A percentile compares a stretch with the other conserved stretches of the same genome.
phyloP scores from a whole-genome alignment of 208 protist genomes.

The Trypanosomatidae sp. region DNA sequence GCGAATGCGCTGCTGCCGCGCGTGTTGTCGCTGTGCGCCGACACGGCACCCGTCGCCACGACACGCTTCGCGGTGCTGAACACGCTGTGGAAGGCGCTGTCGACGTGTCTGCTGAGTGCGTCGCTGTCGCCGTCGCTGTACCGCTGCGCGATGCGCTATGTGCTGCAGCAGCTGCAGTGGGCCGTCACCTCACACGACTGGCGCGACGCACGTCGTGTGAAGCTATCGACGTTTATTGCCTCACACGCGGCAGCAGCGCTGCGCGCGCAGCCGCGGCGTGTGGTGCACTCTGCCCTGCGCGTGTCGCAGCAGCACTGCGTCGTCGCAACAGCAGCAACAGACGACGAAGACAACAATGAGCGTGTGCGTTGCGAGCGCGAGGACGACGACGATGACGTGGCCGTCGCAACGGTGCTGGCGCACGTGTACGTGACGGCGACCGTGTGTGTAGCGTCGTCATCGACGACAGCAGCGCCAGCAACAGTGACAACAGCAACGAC shows the following conservation, averaged over 20 bases:
- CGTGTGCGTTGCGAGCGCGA: too few relatives aligned
- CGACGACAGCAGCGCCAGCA: too few relatives aligned
- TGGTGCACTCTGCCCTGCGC: conserved; percentile 6
- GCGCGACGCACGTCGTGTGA: conserved; percentile 32
- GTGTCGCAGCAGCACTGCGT: too few relatives aligned
- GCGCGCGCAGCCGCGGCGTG: conserved; percentile 23
- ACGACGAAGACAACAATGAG: too few relatives aligned
- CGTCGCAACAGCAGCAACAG: too few relatives aligned
- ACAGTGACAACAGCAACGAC: too few relatives aligned
- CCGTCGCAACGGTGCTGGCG: conserved; percentile 36
- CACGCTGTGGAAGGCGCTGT: conserved; percentile 52
- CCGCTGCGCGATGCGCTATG: conserved; percentile 15
- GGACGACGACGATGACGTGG: conserved; percentile 21
- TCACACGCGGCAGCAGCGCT: conserved; percentile 45
- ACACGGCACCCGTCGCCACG: conserved; percentile 7
- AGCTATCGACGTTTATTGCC: conserved; percentile 48
- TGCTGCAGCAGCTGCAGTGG: conserved; percentile 43
- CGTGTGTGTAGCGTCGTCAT: too few relatives aligned
- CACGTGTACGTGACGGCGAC: too few relatives aligned
- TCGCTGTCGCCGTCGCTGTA: conserved; percentile 9
- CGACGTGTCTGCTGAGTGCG: conserved; percentile 17
- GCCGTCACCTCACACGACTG: conserved; percentile 65
- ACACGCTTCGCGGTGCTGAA: conserved; percentile 43
- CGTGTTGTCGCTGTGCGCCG: conserved; percentile 24
- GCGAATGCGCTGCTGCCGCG: conserved; percentile 12